Evolutionary conservation across 495 filamentous ascomycete genomes (phyloP).

Genomic region (Penicillium turbatum): DNA sequence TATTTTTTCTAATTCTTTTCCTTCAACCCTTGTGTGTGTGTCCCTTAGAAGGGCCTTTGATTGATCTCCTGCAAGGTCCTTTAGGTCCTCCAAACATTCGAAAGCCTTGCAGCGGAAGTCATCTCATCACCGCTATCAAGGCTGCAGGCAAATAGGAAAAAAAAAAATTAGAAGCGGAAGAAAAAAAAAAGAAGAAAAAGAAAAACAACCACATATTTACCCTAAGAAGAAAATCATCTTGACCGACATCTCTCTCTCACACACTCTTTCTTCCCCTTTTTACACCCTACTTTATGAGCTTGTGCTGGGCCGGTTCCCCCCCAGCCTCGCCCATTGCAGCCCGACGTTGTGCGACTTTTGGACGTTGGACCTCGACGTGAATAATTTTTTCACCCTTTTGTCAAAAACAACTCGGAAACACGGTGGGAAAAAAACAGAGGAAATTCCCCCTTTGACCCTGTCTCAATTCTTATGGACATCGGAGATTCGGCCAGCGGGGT

Average conservation of each 20-base stretch:
- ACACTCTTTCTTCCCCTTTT: neutral
- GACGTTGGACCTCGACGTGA: conserved; percentile 11
- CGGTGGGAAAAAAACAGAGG: neutral
- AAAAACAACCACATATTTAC: neutral
- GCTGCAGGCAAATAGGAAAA: conserved; percentile 3
- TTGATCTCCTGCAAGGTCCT: conserved; percentile 28
- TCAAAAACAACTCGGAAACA: neutral
- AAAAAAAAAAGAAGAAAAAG: neutral
- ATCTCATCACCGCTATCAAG: conserved; percentile 13
- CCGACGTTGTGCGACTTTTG: conserved; percentile 30
- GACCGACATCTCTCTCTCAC: conserved; percentile 17
- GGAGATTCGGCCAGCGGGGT: conserved; percentile 30
- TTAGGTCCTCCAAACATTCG: conserved; percentile 24
- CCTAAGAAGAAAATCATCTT: conserved; percentile 9
- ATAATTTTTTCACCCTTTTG: neutral
- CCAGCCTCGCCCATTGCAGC: conserved; percentile 32
- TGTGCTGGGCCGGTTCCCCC: conserved; percentile 19
- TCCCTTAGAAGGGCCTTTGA: conserved; percentile 11
- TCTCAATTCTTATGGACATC: conserved; percentile 40
- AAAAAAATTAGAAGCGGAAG: neutral
- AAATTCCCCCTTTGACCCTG: conserved; percentile 10
- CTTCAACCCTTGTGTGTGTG: conserved; percentile 5
- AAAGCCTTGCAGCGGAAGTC: conserved; percentile 29
- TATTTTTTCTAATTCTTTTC: neutral
- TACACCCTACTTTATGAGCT: conserved; percentile 20